Conservation (phyloP, 2,329 filamentous ascomycete species). For the Aureobasidium sp. region DNA sequence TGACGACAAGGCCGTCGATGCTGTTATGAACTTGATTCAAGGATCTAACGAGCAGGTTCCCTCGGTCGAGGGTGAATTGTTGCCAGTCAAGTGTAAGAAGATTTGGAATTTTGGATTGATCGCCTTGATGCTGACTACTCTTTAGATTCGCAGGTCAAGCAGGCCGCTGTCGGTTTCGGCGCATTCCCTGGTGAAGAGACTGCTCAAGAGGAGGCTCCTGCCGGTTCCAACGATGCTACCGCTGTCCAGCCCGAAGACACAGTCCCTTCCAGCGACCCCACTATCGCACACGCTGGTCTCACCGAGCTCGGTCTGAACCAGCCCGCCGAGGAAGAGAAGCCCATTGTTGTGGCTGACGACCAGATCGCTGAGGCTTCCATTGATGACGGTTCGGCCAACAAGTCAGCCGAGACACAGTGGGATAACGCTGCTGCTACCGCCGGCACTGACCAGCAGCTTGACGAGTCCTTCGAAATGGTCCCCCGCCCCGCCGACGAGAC, state of each 20-base stretch:
- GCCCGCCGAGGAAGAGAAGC: slow-evolving; percentile 25
- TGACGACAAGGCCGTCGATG: slow-evolving; percentile 64
- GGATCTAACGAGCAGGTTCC: slow-evolving; percentile 60
- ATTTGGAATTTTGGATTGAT: no score
- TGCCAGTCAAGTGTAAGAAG: slow-evolving; percentile 65
- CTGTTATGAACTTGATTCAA: slow-evolving; percentile 70
- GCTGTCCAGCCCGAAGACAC: slow-evolving; percentile 23
- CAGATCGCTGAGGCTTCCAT: slow-evolving; percentile 30
- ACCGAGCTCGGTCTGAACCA: slow-evolving; percentile 54
- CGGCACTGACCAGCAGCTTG: slow-evolving; percentile 42
- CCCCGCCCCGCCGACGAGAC: slow-evolving; percentile 68
- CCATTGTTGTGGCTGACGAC: slow-evolving; percentile 22
- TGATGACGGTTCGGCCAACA: slow-evolving; percentile 38
- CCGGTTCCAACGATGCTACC: slow-evolving; percentile 35
- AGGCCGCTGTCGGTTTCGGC: slow-evolving; percentile 38
- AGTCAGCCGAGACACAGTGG: slow-evolving; percentile 60
- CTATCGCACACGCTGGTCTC: slow-evolving; percentile 57
- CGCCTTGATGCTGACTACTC: not conserved
- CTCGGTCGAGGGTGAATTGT: slow-evolving; percentile 57
- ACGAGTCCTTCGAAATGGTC: slow-evolving; percentile 69
- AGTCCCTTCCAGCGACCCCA: slow-evolving; percentile 52
- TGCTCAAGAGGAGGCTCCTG: slow-evolving; percentile 34
- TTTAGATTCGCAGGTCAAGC: slow-evolving; percentile 32
- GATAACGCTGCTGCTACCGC: slow-evolving; percentile 50
- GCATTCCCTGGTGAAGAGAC: slow-evolving; percentile 50